Conservation (phyloP, 441 rosid genomes). For the Gossypium trilobum region DNA sequence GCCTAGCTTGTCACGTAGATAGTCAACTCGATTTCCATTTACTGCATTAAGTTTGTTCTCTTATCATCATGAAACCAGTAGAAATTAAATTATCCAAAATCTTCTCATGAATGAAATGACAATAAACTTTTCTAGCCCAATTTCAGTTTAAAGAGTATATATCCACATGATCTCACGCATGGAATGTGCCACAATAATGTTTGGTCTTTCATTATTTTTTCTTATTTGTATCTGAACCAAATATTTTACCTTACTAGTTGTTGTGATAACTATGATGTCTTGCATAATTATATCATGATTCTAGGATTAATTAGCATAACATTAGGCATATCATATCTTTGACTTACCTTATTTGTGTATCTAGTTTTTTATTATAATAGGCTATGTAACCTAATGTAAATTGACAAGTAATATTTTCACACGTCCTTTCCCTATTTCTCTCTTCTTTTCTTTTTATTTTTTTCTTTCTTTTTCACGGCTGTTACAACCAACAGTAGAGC, state of each 20-base stretch:
- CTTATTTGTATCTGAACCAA: neutral
- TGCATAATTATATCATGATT: neutral
- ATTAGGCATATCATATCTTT: neutral
- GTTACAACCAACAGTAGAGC: no score
- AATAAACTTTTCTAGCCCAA: neutral
- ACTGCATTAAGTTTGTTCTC: neutral
- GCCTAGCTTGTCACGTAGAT: neutral
- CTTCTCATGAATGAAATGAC: neutral
- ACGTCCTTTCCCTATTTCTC: no score
- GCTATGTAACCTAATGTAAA: no score
- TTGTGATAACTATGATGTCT: neutral
- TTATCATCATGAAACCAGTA: neutral
- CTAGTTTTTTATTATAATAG: no score
- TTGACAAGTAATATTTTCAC: no score
- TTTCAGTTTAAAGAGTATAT: neutral
- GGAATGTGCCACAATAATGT: neutral
- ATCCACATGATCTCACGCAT: neutral
- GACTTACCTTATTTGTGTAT: no score
- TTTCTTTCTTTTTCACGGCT: no score
- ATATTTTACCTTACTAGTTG: neutral
- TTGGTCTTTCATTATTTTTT: neutral
- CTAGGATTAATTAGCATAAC: neutral
- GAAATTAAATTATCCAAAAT: neutral
- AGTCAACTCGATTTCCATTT: neutral
- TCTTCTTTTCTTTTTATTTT: no score